A percentile compares a stretch with the other conserved stretches of the same genome.
Evolutionary conservation across 2,329 filamentous ascomycete species (phyloP).

Genomic region (Harringtonia aguacate): DNA sequence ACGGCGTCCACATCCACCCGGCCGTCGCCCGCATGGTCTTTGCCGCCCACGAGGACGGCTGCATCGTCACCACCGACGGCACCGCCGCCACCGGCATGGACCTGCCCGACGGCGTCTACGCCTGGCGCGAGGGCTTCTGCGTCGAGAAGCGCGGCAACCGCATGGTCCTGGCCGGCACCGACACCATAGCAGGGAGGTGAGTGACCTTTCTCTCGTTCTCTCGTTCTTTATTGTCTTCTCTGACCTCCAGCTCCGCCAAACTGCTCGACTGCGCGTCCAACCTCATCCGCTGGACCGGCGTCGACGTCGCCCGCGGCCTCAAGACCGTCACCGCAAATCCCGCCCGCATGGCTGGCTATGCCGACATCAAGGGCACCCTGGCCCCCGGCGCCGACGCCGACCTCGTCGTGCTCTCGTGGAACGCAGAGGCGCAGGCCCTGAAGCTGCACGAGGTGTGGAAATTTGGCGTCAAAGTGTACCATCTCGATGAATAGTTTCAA

Average conservation of each 20-base stretch:
- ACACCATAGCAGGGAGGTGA: slow-evolving; percentile 8
- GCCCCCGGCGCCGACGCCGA: slow-evolving; percentile 27
- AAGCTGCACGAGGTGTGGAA: slow-evolving; percentile 44
- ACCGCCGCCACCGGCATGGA: slow-evolving; percentile 68
- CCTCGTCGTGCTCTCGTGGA: slow-evolving; percentile 35
- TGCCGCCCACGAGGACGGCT: slow-evolving; percentile 66
- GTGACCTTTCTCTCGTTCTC: background rate
- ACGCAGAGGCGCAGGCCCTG: slow-evolving; percentile 23
- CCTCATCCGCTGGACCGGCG: slow-evolving; percentile 44
- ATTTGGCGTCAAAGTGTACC: slow-evolving; percentile 26
- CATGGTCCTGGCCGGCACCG: slow-evolving; percentile 28
- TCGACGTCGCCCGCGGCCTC: slow-evolving; percentile 37
- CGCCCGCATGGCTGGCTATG: slow-evolving; percentile 43
- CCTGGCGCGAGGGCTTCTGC: slow-evolving; percentile 40
- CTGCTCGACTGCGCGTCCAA: slow-evolving; percentile 49
- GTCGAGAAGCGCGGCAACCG: slow-evolving; percentile 57
- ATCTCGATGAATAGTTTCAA: background rate
- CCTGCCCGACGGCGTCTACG: slow-evolving; percentile 66
- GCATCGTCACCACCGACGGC: slow-evolving; percentile 69
- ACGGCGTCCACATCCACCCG: slow-evolving; percentile 76
- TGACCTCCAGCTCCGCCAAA: slow-evolving; percentile 25
- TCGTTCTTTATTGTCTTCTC: too few relatives aligned
- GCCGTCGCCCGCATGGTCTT: slow-evolving; percentile 76
- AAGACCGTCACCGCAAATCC: slow-evolving; percentile 46
- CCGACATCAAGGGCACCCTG: slow-evolving; percentile 34